Evolutionary conservation across 2,329 filamentous ascomycete genomes (phyloP).

Genomic region (Colletotrichum chlorophyti): DNA sequence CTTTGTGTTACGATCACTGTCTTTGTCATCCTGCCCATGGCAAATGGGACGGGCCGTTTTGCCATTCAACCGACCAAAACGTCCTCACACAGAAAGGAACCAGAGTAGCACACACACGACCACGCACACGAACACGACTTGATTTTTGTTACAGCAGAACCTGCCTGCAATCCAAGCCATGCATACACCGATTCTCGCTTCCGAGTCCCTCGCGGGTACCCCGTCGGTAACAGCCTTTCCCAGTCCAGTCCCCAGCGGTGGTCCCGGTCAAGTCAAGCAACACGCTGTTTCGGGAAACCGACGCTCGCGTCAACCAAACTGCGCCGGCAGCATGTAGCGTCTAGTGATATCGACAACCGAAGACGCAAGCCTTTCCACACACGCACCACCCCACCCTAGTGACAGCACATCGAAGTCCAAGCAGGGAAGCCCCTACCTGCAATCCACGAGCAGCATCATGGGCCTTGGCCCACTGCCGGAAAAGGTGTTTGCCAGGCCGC

Average conservation of each 20-base stretch:
- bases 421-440: constrained; percentile 10
- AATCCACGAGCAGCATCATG: neutral
- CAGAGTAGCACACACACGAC: too few relatives aligned
- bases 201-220: neutral
- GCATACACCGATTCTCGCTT: neutral
- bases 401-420: constrained; percentile 36
- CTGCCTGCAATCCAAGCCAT: constrained; percentile 13
- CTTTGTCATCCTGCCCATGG: neutral
- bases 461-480: too few relatives aligned
- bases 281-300: neutral
- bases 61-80: too few relatives aligned
- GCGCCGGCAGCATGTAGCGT: neutral
- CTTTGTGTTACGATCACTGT: neutral
- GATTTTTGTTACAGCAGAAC: neutral
- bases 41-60: constrained; percentile 21
- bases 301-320: neutral
- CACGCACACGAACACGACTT: neutral
- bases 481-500: constrained; percentile 2
- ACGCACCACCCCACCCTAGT: constrained; percentile 32
- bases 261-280: neutral
- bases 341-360: constrained; percentile 6
- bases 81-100: too few relatives aligned
- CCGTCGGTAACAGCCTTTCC: constrained; percentile 11
- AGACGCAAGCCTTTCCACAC: constrained; percentile 40
- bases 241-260: neutral